Conservation (phyloP, 1,284 basidiomycete genomes). For the Testicularia cyperi region DNA sequence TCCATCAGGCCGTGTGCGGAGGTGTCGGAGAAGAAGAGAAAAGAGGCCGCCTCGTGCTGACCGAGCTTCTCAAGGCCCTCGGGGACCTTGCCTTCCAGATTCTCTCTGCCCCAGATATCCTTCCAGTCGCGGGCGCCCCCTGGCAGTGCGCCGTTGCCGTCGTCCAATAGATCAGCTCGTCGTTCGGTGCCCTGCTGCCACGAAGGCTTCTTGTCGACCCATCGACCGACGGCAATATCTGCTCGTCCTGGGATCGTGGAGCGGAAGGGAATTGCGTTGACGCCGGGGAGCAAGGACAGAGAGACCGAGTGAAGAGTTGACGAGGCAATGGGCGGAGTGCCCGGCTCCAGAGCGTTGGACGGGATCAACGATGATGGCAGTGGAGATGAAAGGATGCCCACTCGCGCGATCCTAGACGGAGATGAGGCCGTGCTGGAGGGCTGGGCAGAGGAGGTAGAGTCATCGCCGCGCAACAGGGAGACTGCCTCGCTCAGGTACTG, state of each 20-base stretch:
- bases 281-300: slow-evolving; percentile 33
- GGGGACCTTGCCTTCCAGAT: slow-evolving; percentile 40
- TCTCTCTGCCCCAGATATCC: slow-evolving; percentile 51
- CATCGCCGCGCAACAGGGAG: slow-evolving; percentile 23
- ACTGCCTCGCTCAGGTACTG: slow-evolving; percentile 37
- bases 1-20: slow-evolving; percentile 68
- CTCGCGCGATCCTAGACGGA: slow-evolving; percentile 20
- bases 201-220: slow-evolving; percentile 40
- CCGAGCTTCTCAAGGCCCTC: slow-evolving; percentile 15
- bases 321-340: slow-evolving; percentile 18
- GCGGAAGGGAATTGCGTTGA: slow-evolving; percentile 40
- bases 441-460: too few species aligned
- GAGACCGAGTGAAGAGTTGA: slow-evolving; percentile 37
- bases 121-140: slow-evolving; percentile 36
- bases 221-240: slow-evolving; percentile 45
- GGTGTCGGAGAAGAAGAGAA: slow-evolving; percentile 70
- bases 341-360: slow-evolving; percentile 17
- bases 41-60: slow-evolving; percentile 61
- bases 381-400: slow-evolving; percentile 38
- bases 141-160: slow-evolving; percentile 18
- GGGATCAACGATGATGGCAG: slow-evolving; percentile 41
- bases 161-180: slow-evolving; percentile 36
- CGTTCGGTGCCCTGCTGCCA: slow-evolving; percentile 39
- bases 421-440: too few species aligned
- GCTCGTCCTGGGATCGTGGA: slow-evolving; percentile 42